phyloP scores from a whole-genome alignment of 176 grass and related monocot genomes.

The Juncus effusus region DNA sequence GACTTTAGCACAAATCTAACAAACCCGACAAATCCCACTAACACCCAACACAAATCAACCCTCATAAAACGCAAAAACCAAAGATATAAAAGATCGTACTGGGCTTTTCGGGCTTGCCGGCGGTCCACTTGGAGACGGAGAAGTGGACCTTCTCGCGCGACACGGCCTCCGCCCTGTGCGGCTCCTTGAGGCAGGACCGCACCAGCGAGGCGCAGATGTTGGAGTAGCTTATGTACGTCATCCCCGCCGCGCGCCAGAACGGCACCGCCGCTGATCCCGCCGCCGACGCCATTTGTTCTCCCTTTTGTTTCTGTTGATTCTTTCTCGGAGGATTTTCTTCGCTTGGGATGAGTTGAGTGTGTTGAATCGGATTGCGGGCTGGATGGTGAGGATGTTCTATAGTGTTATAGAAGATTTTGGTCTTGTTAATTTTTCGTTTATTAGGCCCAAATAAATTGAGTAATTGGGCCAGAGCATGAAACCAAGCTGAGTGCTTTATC shows the following conservation, averaged over 20 bases:
- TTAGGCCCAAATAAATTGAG: no score
- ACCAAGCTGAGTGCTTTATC: no score
- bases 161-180: conserved; percentile 55
- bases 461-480: no score
- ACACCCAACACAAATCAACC: neutral
- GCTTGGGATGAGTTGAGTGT: no score
- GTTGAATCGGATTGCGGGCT: no score
- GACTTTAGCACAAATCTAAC: neutral
- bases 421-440: no score
- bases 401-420: no score
- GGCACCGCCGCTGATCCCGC: conserved; percentile 57
- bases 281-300: conserved; percentile 35
- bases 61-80: neutral
- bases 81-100: conserved; percentile 32
- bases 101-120: conserved; percentile 75
- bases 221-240: conserved; percentile 98
- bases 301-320: neutral
- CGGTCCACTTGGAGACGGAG: conserved; percentile 72
- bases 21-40: neutral
- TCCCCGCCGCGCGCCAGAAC: conserved; percentile 86
- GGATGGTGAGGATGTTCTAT: no score
- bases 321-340: neutral
- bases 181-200: conserved; percentile 87
- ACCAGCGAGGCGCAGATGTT: conserved; percentile 94
- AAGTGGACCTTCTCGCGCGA: conserved; percentile 97